Evolutionary conservation across 2,329 filamentous ascomycete species (phyloP).

Genomic region (Sclerotinia subarctica): DNA sequence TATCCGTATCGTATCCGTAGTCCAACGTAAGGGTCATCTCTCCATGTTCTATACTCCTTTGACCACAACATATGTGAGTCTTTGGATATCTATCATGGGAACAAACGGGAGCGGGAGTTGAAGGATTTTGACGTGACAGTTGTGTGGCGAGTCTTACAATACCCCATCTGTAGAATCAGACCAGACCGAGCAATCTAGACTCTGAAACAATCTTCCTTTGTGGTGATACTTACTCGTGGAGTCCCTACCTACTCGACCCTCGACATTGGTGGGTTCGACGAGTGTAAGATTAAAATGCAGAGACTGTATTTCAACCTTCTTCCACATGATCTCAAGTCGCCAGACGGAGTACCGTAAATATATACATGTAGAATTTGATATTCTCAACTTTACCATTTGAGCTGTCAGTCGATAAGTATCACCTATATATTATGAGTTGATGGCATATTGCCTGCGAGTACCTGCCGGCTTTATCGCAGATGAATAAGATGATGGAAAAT

Average conservation of each 20-base stretch:
- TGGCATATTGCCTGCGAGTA: too few species aligned
- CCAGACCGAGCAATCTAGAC: not conserved
- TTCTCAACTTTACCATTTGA: too few species aligned
- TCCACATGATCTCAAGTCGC: not conserved
- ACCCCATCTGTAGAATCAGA: not conserved
- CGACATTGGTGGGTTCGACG: too few species aligned
- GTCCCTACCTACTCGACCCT: not conserved
- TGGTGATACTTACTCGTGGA: not conserved
- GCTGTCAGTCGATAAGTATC: too few species aligned
- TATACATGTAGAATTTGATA: not conserved
- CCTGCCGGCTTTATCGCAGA: too few species aligned
- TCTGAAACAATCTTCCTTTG: not conserved
- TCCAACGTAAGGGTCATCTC: not conserved
- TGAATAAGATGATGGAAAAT: not conserved
- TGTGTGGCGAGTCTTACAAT: not conserved
- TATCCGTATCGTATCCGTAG: not conserved
- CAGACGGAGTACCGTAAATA: too few species aligned
- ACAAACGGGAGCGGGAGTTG: not conserved
- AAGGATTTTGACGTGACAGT: not conserved
- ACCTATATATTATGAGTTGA: too few species aligned
- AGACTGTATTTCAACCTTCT: not conserved
- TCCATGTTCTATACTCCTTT: too few species aligned
- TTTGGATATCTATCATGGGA: conserved; percentile 3
- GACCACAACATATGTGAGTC: not conserved
- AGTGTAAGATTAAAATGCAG: not conserved